Conservation (phyloP, 2,329 filamentous ascomycete species). For the Hortaea werneckii region DNA sequence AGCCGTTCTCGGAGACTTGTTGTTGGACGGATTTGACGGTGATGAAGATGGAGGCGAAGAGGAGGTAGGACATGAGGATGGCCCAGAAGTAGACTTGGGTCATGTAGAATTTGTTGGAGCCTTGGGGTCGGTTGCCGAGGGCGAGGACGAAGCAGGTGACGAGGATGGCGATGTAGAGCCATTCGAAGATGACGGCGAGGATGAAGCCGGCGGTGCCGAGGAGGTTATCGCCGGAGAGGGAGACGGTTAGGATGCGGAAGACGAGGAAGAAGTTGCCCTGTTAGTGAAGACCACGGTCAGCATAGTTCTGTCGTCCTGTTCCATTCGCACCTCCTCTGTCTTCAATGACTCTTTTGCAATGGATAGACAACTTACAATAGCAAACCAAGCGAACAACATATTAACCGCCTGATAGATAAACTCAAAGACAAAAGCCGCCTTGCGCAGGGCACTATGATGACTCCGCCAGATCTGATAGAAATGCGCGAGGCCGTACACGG, state of each 20-base stretch:
- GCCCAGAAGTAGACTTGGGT: slow-evolving; percentile 99
- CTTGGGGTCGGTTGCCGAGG: slow-evolving; percentile 87
- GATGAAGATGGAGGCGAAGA: slow-evolving; percentile 92
- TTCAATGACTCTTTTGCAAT: neutral
- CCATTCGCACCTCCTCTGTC: neutral
- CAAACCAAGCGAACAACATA: slow-evolving; percentile 99
- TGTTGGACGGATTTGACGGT: slow-evolving; percentile 74
- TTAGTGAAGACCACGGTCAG: neutral
- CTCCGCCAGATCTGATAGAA: slow-evolving; percentile 95
- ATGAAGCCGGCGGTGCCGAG: slow-evolving; percentile 69
- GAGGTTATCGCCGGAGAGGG: slow-evolving; percentile 58
- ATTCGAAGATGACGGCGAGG: slow-evolving; percentile 84
- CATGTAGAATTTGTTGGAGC: slow-evolving; percentile 87
- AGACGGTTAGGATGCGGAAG: slow-evolving; percentile 90
- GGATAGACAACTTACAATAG: slow-evolving; percentile 48
- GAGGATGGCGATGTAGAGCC: slow-evolving; percentile 84
- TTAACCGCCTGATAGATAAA: slow-evolving; percentile 90
- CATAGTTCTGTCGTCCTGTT: no score
- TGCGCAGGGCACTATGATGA: slow-evolving; percentile 76
- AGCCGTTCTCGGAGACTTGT: slow-evolving; percentile 53
- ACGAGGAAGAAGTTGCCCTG: slow-evolving; percentile 97
- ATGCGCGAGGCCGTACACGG: slow-evolving; percentile 87
- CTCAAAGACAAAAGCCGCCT: slow-evolving; percentile 82
- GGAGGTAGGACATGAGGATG: slow-evolving; percentile 87
- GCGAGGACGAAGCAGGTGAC: slow-evolving; percentile 92